Percentiles rank a stretch among this genome's conserved stretches.
Conservation (phyloP, 129 eudicot genomes). For the Saposhnikovia divaricata region DNA sequence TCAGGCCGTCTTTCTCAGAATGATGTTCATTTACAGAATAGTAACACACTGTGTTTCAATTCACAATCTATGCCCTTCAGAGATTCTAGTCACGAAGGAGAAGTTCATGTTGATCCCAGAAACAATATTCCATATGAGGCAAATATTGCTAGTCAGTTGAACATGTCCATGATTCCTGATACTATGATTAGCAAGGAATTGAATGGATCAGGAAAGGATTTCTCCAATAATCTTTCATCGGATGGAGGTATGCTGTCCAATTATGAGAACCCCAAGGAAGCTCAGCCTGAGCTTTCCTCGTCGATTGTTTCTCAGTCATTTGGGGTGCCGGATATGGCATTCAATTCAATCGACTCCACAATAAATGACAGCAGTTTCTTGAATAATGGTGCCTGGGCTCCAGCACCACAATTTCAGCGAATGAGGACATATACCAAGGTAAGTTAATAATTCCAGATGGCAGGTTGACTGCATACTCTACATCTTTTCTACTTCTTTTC, state of each 20-base stretch:
- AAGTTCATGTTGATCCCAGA: slow-evolving; percentile 45
- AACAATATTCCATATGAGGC: slow-evolving; percentile 37
- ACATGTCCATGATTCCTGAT: slow-evolving; percentile 64
- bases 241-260: slow-evolving; percentile 58
- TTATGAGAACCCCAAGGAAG: slow-evolving; percentile 59
- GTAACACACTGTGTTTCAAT: slow-evolving; percentile 55
- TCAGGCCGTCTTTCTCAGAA: slow-evolving; percentile 67
- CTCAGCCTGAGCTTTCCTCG: slow-evolving; percentile 76
- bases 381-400: slow-evolving; percentile 70
- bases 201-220: slow-evolving; percentile 58
- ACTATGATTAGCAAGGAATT: slow-evolving; percentile 53
- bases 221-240: slow-evolving; percentile 47
- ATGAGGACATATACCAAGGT: slow-evolving; percentile 95
- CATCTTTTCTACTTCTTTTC: slow-evolving; percentile 1
- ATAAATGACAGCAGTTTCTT: slow-evolving; percentile 61
- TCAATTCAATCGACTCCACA: slow-evolving; percentile 74
- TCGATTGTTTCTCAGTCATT: slow-evolving; percentile 89
- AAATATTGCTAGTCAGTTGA: slow-evolving; percentile 47
- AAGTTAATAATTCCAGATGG: slow-evolving; percentile 4
- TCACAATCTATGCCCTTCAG: slow-evolving; percentile 54
- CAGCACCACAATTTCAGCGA: slow-evolving; percentile 74
- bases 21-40: slow-evolving; percentile 41
- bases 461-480: neutral
- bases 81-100: slow-evolving; percentile 52
- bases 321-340: slow-evolving; percentile 87